Evolutionary conservation across 2,329 filamentous ascomycete genomes (phyloP).

Genomic region (Apiospora malaysiana): DNA sequence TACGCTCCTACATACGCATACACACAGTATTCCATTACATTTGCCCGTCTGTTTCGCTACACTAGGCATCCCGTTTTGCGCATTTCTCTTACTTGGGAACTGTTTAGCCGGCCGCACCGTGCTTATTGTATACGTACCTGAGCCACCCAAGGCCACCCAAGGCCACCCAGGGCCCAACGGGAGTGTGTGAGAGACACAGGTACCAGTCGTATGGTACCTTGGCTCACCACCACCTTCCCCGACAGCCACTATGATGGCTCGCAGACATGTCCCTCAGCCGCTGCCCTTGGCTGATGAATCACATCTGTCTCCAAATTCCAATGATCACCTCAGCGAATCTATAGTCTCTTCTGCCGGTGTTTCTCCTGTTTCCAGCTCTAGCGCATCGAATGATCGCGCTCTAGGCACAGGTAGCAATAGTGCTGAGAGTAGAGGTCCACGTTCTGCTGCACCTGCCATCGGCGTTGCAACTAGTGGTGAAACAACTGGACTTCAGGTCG

Average conservation of each 20-base stretch:
- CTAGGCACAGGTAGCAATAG: constrained; percentile 2
- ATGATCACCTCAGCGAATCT: constrained; percentile 18
- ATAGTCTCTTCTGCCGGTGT: constrained; percentile 15
- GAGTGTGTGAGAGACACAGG: constrained; percentile 18
- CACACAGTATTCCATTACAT: constrained; percentile 11
- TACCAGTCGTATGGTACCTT: constrained; percentile 20
- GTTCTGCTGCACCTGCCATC: constrained; percentile 16
- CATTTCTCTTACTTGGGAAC: constrained; percentile 18
- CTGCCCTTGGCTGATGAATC: constrained; percentile 54
- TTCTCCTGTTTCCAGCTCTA: constrained; percentile 14
- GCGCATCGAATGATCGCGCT: constrained; percentile 18
- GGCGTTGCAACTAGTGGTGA: constrained; percentile 23
- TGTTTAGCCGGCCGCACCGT: constrained; percentile 10
- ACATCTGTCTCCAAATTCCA: constrained; percentile 9
- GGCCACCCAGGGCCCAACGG: not conserved
- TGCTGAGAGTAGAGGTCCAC: constrained; percentile 12
- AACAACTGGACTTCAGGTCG: constrained; percentile 33
- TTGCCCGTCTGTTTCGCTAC: constrained; percentile 16
- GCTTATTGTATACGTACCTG: constrained; percentile 19
- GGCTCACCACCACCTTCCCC: constrained; percentile 29
- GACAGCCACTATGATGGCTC: constrained; percentile 52
- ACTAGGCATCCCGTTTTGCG: constrained; percentile 11
- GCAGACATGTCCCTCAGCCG: constrained; percentile 64
- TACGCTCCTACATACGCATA: not conserved
- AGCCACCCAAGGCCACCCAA: not conserved